Percentiles rank a stretch among this genome's conserved stretches.
These are phyloP conservation scores for Cladophialophora yegresii DNA, from an alignment of 2,329 filamentous ascomycete genomes.

Conservation along the genomic window DNA sequence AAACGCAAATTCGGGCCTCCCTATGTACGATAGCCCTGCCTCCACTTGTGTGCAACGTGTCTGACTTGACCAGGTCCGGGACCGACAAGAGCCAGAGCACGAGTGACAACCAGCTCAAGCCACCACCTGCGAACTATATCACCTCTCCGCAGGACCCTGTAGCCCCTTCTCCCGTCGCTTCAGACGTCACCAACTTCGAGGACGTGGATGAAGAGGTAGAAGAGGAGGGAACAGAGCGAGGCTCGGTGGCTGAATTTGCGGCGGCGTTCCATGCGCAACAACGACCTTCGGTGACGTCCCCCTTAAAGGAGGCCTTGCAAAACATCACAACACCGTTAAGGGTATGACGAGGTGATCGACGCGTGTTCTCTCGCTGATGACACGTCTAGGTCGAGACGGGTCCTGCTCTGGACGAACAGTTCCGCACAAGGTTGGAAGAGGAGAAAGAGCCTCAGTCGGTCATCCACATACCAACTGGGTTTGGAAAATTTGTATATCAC, in stretches of 20 bases:
- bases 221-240: conserved; percentile 39
- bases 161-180: conserved; percentile 65
- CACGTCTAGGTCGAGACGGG: conserved; percentile 50
- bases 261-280: conserved; percentile 12
- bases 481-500: conserved; percentile 63
- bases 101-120: conserved; percentile 36
- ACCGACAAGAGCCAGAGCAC: conserved; percentile 20
- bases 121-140: conserved; percentile 42
- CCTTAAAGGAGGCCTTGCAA: conserved; percentile 19
- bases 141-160: conserved; percentile 59
- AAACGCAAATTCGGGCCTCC: conserved; percentile 55
- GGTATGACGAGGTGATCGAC: conserved; percentile 12
- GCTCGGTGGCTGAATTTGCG: conserved; percentile 14
- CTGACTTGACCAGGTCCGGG: conserved; percentile 35
- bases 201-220: conserved; percentile 79
- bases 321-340: conserved; percentile 22
- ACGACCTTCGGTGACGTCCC: conserved; percentile 20
- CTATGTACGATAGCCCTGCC: conserved; percentile 56
- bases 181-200: conserved; percentile 65
- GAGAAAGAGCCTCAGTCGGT: conserved; percentile 75
- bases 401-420: conserved; percentile 38
- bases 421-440: conserved; percentile 59
- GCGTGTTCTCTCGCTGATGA: background rate
- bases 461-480: conserved; percentile 85
- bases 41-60: conserved; percentile 46